Conservation (phyloP, 2,329 filamentous ascomycete species). For the Orbilia quercus region DNA sequence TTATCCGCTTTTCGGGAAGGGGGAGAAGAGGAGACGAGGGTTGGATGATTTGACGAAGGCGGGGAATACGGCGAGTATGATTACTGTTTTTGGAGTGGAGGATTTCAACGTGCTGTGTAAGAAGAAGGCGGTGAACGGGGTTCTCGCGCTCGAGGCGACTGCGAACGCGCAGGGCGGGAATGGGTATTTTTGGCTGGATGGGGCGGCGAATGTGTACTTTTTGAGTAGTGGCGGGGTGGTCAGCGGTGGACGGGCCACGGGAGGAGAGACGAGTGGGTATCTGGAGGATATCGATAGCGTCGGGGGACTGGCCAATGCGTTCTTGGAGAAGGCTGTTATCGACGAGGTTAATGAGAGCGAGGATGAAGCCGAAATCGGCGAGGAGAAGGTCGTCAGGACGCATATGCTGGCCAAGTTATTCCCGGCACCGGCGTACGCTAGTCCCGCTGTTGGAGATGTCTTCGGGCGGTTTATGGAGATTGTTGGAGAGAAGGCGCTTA, state of each 20-base stretch:
- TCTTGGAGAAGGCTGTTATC: slow-evolving; percentile 47
- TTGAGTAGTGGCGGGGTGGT: slow-evolving; percentile 44
- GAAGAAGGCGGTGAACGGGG: slow-evolving; percentile 37
- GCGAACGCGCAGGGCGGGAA: slow-evolving; percentile 29
- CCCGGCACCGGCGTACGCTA: slow-evolving; percentile 50
- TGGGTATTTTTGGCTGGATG: slow-evolving; percentile 50
- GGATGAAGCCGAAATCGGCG: slow-evolving; percentile 13
- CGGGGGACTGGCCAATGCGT: slow-evolving; percentile 44
- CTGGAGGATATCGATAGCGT: slow-evolving; percentile 40
- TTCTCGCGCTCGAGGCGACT: slow-evolving; percentile 32
- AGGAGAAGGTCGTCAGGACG: slow-evolving; percentile 42
- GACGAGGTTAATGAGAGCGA: slow-evolving; percentile 18
- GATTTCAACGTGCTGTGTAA: slow-evolving; percentile 32
- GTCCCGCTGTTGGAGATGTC: slow-evolving; percentile 46
- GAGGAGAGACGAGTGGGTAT: slow-evolving; percentile 21
- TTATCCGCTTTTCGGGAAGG: slow-evolving; percentile 30
- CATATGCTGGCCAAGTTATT: slow-evolving; percentile 50
- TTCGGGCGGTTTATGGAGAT: slow-evolving; percentile 54
- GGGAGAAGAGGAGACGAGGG: slow-evolving; percentile 17
- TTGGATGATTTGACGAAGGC: slow-evolving; percentile 39
- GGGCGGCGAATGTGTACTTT: slow-evolving; percentile 50
- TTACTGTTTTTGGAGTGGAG: slow-evolving; percentile 32
- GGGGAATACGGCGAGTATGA: slow-evolving; percentile 47
- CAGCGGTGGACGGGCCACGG: slow-evolving; percentile 17
- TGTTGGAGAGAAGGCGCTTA: slow-evolving; percentile 43